Evolutionary conservation across 2,329 filamentous ascomycete species (phyloP), one percentile per base, ranked within the genome.

Genomic region (Sordariomycetes sp.): DNA sequence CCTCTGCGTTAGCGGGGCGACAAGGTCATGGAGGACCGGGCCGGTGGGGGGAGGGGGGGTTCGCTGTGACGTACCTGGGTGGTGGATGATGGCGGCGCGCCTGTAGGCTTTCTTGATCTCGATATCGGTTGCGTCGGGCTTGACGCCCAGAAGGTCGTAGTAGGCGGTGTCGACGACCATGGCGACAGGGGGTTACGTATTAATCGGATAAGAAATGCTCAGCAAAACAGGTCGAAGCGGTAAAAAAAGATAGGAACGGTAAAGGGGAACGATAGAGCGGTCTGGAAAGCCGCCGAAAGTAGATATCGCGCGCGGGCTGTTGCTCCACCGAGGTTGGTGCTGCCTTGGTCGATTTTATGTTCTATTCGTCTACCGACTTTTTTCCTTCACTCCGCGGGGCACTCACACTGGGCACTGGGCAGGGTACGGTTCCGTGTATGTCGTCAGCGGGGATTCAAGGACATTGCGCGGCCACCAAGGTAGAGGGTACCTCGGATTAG

Each of bases 21-120:
- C n/a, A 15, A 54, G 20, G n/a, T n/a, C 10, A 12, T 15, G n/a
- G 32, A 57, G 54, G 25, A 15, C 28, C 13, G 34, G 39, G n/a
- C 39, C 36, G 13, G 36, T 42, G 55, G 35, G 50, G 3, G 32
- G 52, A 15, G 50, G 52, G 55, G 36, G 50, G 50, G 15, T 15
- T 45, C 13, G 39, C 15, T 8, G 45, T 32, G 42, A 64, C 74
- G 64, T 74, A 89, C 87, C 88, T 62, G 90, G 90, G 71, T 96
- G 92, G 66, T 95, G 89, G 64, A 91, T 82, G 70, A 97, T 96
- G 64, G 94, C 94, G 64, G 94, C 81, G 74, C 92, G 96, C 69
- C 91, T 84, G 74, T 96, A 96, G 32, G 91, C 91, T 76, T 96
- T 96, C 73, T 96, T 96, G 74, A 96, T 96, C 69, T 96, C 90